Evolutionary conservation across 2,329 filamentous ascomycete genomes (phyloP), one percentile per base, ranked within the genome.

Genomic region (Ceratocystis papillata): DNA sequence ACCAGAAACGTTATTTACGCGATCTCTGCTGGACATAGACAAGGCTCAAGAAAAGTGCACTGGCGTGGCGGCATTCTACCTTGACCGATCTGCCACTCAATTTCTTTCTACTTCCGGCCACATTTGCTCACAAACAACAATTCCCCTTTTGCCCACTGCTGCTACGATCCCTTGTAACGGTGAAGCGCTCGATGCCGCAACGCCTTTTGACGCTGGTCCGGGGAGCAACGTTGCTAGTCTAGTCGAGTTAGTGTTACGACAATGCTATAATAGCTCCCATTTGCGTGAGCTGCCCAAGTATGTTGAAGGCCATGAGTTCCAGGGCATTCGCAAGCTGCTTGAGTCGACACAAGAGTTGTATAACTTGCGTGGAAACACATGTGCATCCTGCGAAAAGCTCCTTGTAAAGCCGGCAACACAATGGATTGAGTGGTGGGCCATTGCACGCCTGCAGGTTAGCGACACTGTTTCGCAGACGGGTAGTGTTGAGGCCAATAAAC

Each of bases 381-480:
- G 85, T 70, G 80, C 81, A 1, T 74, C 77, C 0, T 87, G 85
- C 70, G 70, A 73, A 28, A 77, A 78, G 33, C 71, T 72, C 7
- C 78, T 81, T 3, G 74, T 84, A 5, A 75, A 81, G 25, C 80
- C 84, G 2, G 73, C 78, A 2, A 76, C 80, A 0, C 78, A 84
- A 70, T 87, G 85, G 84, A 74, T 87, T 6, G 85, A 87, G 71
- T 87, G 84, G 81, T 83, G 81, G 72, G 77, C 67, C 12, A n/a
- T 68, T 25, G 28, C 55, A 37, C 25, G 55, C 5, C 15, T 28
- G 28, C 25, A 59, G 15, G 28, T 59, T 37, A 63, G 17, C 15
- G 65, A 67, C 30, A 50, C 41, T 12, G 61, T 41, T 2, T 30
- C 57, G 10, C 48, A 53, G 50, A 20, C 45, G 7, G 28, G 53